Base-by-base conservation (phyloP, 2,329 filamentous ascomycete genomes). In the Calonectria leucothoes region DNA sequence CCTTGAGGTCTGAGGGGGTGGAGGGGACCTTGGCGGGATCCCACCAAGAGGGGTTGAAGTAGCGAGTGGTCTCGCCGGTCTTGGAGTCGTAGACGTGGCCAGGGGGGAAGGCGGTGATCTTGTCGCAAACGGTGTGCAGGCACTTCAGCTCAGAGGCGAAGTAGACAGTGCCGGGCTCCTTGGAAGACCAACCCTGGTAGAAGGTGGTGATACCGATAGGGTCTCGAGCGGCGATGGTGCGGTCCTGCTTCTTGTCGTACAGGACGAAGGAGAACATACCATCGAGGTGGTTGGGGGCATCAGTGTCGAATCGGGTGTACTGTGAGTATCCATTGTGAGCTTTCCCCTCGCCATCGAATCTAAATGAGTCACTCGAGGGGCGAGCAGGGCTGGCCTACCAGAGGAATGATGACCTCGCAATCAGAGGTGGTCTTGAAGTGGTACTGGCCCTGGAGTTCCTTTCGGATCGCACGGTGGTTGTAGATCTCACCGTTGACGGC, bases 261-360 rank as follows among this genome's bases (percentile, higher is more conserved):
- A 99, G 91, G 70, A 99, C 96, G 88, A 97, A 99, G 20, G 96
- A 98, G 91, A 99, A 99, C 97, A 99, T 99, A 88, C 97, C 97
- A 85, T 99, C 97, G 79, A 99, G 92, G 86, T 95, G 90, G 86
- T 96, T 97, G 75, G 97, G 96, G 72, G 96, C 95, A 82, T 98
- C 95, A 79, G 97, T 90, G 82, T 93, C 97, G 90, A 97, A 91
- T 86, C 98, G 93, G 88, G 95, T 91, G 85, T 99, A 99, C 94
- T 98, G 72, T 17, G n/a, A 51, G 29, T 23, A 57, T 51, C 6
- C 35, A 25, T 66, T 57, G 72, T 81, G 33, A 81, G 79, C 64
- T 69, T 48, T 25, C 23, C 37, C 20, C 29, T 61, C 42, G 51
- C 59, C 59, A 39, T 55, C 17, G 33, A 35, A 5, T 27, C 45